Evolutionary conservation across 2,329 filamentous ascomycete genomes (phyloP).

Genomic region (Beauveria asiatica): DNA sequence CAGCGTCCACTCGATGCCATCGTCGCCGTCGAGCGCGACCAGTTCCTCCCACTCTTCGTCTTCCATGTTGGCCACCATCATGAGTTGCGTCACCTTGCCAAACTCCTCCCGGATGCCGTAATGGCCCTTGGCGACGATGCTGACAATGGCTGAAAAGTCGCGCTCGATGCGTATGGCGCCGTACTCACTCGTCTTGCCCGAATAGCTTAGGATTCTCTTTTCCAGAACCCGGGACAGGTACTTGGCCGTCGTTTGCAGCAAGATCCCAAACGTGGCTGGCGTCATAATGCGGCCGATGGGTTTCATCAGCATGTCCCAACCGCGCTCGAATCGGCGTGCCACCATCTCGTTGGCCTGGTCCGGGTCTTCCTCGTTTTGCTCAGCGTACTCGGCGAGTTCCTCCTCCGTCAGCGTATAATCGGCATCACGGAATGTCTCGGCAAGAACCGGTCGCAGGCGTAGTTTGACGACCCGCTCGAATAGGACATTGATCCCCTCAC

Average conservation of each 20-base stretch:
- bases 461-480: slow-evolving; percentile 82
- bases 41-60: slow-evolving; percentile 91
- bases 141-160: slow-evolving; percentile 70
- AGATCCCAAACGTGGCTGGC: slow-evolving; percentile 61
- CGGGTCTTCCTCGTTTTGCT: slow-evolving; percentile 45
- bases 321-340: slow-evolving; percentile 68
- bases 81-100: slow-evolving; percentile 66
- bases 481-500: slow-evolving; percentile 75
- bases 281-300: slow-evolving; percentile 83
- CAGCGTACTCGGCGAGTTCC: slow-evolving; percentile 48
- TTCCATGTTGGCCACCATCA: slow-evolving; percentile 87
- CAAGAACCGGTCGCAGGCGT: slow-evolving; percentile 73
- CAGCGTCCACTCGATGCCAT: slow-evolving; percentile 63
- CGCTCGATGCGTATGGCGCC: slow-evolving; percentile 78
- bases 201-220: slow-evolving; percentile 76
- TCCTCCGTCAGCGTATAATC: slow-evolving; percentile 69
- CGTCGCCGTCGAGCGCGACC: slow-evolving; percentile 40
- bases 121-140: slow-evolving; percentile 57
- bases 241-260: slow-evolving; percentile 64
- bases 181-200: slow-evolving; percentile 69
- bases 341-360: slow-evolving; percentile 57
- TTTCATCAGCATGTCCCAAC: slow-evolving; percentile 78
- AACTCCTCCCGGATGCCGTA: slow-evolving; percentile 75
- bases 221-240: slow-evolving; percentile 75
- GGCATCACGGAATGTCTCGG: slow-evolving; percentile 83